Evolutionary conservation across 2,329 filamentous ascomycete species (phyloP).

Genomic region (Colletotrichum navitas): DNA sequence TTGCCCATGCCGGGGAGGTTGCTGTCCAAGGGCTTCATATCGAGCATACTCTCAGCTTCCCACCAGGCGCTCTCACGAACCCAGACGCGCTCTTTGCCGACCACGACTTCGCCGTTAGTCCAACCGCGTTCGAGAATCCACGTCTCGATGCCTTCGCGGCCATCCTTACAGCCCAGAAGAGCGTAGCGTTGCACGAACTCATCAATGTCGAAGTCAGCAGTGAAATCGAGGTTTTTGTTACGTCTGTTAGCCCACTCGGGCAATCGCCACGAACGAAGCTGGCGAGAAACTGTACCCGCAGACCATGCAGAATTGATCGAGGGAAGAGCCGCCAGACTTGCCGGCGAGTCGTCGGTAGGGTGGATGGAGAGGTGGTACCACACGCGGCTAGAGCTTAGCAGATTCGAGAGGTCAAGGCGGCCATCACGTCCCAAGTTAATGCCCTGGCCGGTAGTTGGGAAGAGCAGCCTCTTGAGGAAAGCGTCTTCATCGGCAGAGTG

Average conservation of each 20-base stretch:
- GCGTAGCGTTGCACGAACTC: conserved; percentile 90
- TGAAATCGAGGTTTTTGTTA: conserved; percentile 93
- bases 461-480: conserved; percentile 85
- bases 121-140: conserved; percentile 96
- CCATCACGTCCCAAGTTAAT: conserved; percentile 83
- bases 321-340: conserved; percentile 77
- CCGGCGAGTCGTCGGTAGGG: conserved; percentile 87
- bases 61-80: conserved; percentile 96
- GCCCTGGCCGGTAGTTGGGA: conserved; percentile 82
- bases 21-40: conserved; percentile 78
- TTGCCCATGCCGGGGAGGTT: conserved; percentile 48
- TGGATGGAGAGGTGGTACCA: conserved; percentile 97
- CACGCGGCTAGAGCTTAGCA: conserved; percentile 85
- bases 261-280: conserved; percentile 92
- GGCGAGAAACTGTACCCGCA: conserved; percentile 89
- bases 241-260: conserved; percentile 97
- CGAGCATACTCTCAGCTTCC: conserved; percentile 97
- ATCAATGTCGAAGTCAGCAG: conserved; percentile 93
- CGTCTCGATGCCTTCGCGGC: conserved; percentile 90
- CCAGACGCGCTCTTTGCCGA: conserved; percentile 94
- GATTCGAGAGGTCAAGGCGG: conserved; percentile 80
- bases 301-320: conserved; percentile 90
- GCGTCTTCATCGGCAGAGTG: conserved; percentile 84
- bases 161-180: conserved; percentile 87
- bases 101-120: conserved; percentile 96